Base-by-base conservation (phyloP, 108 stramenopile species). In the Schizochytrium sp. region DNA sequence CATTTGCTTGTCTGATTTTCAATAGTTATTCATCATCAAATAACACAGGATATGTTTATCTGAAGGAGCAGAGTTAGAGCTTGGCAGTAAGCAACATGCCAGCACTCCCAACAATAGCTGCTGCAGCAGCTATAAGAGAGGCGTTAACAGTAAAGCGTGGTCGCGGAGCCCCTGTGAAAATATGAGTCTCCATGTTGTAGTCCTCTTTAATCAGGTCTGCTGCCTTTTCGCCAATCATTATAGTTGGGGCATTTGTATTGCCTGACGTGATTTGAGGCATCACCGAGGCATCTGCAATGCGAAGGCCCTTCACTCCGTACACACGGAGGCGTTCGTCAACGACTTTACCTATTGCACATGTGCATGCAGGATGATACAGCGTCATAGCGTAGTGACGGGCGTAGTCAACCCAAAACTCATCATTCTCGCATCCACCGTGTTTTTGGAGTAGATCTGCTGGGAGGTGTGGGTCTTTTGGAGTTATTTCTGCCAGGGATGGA, bases 201-300 rank as follows among this genome's bases (percentile, higher is more conserved):
- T 28, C 28, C 28, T 28, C 28, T 28, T 28, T 28, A 2, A 83
- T 83, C 50, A 83, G 19, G 28, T 83, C 15, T 10, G 3, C 76
- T n/a, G 47, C 76, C 4, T 40, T 17, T 53, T 83, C 76, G 3
- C 76, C 76, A 56, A 83, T 40, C 76, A 83, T 83, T 8, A 83
- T 42, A 5, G 76, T 53, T 19, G 50, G 53, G 5, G 53, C 50
- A 28, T 83, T 83, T 10, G 76, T 83, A 53, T 83, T 83, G 76
- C 50, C 76, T 0, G 50, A 55, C 28, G 53, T n/a, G 5, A 83
- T 53, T 40, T 83, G 28, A 10, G 76, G 76, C 28, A 55, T 5
- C 0, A 83, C 53, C n/a, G 28, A 38, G 76, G 50, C 47, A 42
- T 83, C 76, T 5, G 76, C 76, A 46, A 83, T 40, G 76, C 76